Evolutionary conservation across 306 rosid species (phyloP).

Genomic region (Vicia faba): DNA sequence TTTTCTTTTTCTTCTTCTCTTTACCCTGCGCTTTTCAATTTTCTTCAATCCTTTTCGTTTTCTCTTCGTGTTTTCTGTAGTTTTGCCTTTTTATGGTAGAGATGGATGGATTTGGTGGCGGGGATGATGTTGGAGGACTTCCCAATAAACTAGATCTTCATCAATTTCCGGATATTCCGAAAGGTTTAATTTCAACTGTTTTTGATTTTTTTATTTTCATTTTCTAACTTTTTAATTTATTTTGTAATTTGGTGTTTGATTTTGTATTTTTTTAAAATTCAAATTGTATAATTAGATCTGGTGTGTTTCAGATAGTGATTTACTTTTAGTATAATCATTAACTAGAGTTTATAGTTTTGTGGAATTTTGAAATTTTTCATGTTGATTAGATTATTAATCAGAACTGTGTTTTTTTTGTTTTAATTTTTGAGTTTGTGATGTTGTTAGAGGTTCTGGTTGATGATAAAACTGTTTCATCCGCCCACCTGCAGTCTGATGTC

Average conservation of each 20-base stretch:
- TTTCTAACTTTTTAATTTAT: no score
- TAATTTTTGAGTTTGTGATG: neutral
- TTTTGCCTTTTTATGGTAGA: conserved; percentile 41
- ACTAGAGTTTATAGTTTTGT: conserved; percentile 5
- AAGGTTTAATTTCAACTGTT: conserved; percentile 33
- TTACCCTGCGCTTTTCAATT: neutral
- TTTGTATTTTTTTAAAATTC: neutral
- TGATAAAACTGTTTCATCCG: neutral
- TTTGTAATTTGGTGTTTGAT: neutral
- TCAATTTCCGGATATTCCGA: conserved; percentile 34
- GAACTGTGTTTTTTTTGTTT: neutral
- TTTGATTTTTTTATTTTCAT: neutral
- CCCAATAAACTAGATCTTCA: conserved; percentile 29
- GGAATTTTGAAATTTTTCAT: neutral
- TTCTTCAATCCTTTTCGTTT: neutral
- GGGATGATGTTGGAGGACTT: conserved; percentile 50
- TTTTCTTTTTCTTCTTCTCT: neutral
- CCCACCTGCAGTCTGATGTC: no score
- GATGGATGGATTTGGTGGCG: conserved; percentile 73
- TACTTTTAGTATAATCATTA: neutral
- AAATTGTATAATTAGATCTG: conserved; percentile 45
- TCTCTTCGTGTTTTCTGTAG: conserved; percentile 20
- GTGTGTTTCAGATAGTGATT: conserved; percentile 26
- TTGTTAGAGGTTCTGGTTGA: conserved; percentile 18
- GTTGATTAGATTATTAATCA: conserved; percentile 4